Percentiles rank a stretch among this genome's conserved stretches.
Evolutionary conservation across 805 yeast genomes (phyloP).

Genomic region (Candida nitratophila): DNA sequence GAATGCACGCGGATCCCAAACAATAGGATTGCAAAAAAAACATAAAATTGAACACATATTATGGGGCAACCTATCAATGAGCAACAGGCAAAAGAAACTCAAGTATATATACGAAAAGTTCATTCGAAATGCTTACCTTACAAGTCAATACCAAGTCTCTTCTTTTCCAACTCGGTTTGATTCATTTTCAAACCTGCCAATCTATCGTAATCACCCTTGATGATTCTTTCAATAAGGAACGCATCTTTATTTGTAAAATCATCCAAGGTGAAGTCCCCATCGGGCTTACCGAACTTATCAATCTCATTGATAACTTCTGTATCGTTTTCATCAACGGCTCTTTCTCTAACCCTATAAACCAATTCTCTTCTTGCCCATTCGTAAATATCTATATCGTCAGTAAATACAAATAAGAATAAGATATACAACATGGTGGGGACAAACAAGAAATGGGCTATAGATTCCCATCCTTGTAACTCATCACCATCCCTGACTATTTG

Average conservation of each 20-base stretch:
- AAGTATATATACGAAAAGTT: no score
- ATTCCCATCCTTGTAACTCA: conserved; percentile 83
- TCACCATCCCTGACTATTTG: conserved; percentile 60
- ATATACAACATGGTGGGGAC: conserved; percentile 63
- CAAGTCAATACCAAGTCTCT: background rate
- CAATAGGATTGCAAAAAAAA: no score
- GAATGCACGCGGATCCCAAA: no score
- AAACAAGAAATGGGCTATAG: conserved; percentile 60
- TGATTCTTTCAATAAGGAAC: conserved; percentile 70
- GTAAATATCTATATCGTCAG: conserved; percentile 41
- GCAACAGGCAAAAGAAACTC: no score
- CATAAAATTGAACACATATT: no score
- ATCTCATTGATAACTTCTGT: conserved; percentile 41
- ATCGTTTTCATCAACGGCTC: conserved; percentile 50
- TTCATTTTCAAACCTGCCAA: conserved; percentile 51
- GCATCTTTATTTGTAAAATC: conserved; percentile 66
- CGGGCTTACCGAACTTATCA: conserved; percentile 29
- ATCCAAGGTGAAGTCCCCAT: conserved; percentile 39
- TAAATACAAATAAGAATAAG: conserved; percentile 43
- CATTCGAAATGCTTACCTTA: no score
- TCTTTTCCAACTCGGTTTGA: conserved; percentile 6
- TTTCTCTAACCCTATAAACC: conserved; percentile 67
- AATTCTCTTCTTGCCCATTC: conserved; percentile 86
- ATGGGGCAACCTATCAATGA: no score
- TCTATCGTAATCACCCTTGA: conserved; percentile 79